Evolutionary conservation across 2,329 filamentous ascomycete genomes (phyloP).

Genomic region (Daldinia sp.): DNA sequence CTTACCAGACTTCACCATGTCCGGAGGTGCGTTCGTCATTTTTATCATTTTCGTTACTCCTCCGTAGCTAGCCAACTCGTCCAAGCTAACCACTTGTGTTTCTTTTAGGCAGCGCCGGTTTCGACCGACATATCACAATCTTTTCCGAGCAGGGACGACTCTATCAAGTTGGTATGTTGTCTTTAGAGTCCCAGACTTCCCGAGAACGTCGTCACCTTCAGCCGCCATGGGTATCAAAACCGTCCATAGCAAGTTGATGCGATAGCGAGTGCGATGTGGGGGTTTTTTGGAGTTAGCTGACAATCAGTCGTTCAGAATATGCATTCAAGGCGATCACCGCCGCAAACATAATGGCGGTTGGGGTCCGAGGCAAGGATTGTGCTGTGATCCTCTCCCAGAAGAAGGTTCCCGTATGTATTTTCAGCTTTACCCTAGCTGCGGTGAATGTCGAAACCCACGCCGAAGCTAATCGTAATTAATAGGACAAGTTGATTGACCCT

Average conservation of each 20-base stretch:
- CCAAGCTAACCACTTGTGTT: slow-evolving; percentile 41
- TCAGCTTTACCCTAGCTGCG: slow-evolving; percentile 34
- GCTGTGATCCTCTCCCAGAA: slow-evolving; percentile 98
- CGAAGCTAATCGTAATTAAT: slow-evolving; percentile 47
- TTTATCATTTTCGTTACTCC: slow-evolving; percentile 31
- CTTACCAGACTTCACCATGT: slow-evolving; percentile 55
- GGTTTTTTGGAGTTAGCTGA: slow-evolving; percentile 35
- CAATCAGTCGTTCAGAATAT: slow-evolving; percentile 75
- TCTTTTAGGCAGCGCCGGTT: slow-evolving; percentile 78
- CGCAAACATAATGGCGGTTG: slow-evolving; percentile 98
- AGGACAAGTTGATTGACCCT: slow-evolving; percentile 99
- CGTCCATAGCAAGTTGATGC: slow-evolving; percentile 5
- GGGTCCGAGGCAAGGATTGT: slow-evolving; percentile 94
- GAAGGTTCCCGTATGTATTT: slow-evolving; percentile 89
- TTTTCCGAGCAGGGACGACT: slow-evolving; percentile 98
- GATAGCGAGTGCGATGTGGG: slow-evolving; percentile 28
- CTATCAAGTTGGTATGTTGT: slow-evolving; percentile 95
- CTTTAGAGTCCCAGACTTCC: slow-evolving; percentile 4
- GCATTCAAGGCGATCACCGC: slow-evolving; percentile 99
- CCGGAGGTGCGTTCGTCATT: slow-evolving; percentile 50
- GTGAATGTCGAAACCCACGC: slow-evolving; percentile 25
- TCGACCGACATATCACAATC: slow-evolving; percentile 99
- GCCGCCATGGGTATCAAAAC: slow-evolving; percentile 10
- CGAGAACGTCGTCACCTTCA: slow-evolving; percentile 23
- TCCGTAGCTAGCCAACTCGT: slow-evolving; percentile 26